A percentile compares a stretch with the other conserved stretches of the same genome.
phyloP scores from a whole-genome alignment of 2,329 filamentous ascomycete species.

The Thielaviopsis populi region DNA sequence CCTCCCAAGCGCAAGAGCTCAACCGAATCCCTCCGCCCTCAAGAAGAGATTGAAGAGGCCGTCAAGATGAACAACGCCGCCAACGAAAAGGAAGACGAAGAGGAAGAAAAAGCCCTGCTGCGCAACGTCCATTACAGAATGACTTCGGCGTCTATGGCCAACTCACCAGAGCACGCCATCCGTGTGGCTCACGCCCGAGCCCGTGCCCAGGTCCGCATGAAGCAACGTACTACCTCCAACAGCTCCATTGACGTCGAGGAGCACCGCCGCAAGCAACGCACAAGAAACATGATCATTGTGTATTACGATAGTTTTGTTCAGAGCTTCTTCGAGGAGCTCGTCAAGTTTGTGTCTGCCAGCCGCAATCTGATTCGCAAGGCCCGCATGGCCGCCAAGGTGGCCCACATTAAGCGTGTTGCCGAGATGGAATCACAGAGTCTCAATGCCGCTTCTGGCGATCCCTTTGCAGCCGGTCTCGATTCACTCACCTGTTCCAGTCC shows the following conservation, averaged over 20 bases:
- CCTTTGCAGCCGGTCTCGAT: constrained; percentile 17
- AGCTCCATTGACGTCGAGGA: constrained; percentile 32
- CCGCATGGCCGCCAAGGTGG: constrained; percentile 67
- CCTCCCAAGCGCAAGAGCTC: constrained; percentile 38
- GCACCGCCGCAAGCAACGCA: constrained; percentile 41
- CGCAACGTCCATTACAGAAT: not conserved
- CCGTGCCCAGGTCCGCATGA: constrained; percentile 35
- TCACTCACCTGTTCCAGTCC: constrained; percentile 11
- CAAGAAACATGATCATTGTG: constrained; percentile 66
- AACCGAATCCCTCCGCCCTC: constrained; percentile 37
- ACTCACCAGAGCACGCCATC: constrained; percentile 32
- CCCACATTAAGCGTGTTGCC: constrained; percentile 45
- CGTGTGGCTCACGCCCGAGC: constrained; percentile 32
- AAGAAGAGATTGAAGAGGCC: constrained; percentile 27
- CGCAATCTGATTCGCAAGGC: constrained; percentile 76
- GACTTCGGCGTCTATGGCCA: constrained; percentile 24
- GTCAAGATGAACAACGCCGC: constrained; percentile 14
- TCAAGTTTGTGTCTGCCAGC: constrained; percentile 64
- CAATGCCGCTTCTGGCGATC: constrained; percentile 16
- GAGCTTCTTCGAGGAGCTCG: constrained; percentile 64
- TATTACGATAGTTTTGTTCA: constrained; percentile 86
- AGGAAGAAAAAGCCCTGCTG: constrained; percentile 1
- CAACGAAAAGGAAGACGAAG: constrained; percentile 11
- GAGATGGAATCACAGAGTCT: constrained; percentile 41
- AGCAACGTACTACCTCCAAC: constrained; percentile 37